Base-by-base conservation (phyloP, 768 basidiomycete genomes). In the Lentinula lateritia region DNA sequence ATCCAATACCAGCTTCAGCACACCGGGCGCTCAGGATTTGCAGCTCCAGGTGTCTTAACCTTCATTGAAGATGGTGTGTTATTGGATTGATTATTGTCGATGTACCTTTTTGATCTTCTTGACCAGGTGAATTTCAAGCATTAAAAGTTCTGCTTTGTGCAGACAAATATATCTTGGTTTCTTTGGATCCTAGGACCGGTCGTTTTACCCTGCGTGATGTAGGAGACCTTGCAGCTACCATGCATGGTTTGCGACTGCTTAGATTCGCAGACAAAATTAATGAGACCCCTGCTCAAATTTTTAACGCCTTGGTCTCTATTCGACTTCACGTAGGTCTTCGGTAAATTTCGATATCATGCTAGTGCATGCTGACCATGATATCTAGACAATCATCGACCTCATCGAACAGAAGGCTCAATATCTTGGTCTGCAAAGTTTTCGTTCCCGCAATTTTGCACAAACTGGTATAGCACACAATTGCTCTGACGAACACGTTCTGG, bases 341-440 rank as follows among this genome's bases (percentile, higher is more conserved):
- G 23, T 35, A 5, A 34, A 23, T 48, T n/a, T 23, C 4, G 23
- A 10, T 28, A 6, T 53, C 38, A 35, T 55, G 46, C n/a, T 57
- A 57, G 28, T 28, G 28, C 3, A 28, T 28, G 3, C 3, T 28
- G 28, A 28, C 28, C 28, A 28, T 28, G 28, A 2, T 4, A 28
- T 28, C 3, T 28, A 95, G 94, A 92, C 92, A 5, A 92, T 95
- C 63, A 79, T 83, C 46, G 91, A 93, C 60, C 80, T 89, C 15
- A 83, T 88, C 9, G 92, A 95, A 70, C 89, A 91, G 71, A 94
- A 93, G 68, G 90, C 89, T n/a, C 83, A 78, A 63, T 89, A 92
- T 67, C 82, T 95, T 9, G 94, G 94, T n/a, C 73, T 94, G 45
- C 85, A 86, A 69, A 85, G 83, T 61, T 89, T 84, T 72, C 83